These are phyloP conservation scores for Echria macrotheca DNA, from an alignment of 495 filamentous ascomycete genomes.

Conservation along the genomic window DNA sequence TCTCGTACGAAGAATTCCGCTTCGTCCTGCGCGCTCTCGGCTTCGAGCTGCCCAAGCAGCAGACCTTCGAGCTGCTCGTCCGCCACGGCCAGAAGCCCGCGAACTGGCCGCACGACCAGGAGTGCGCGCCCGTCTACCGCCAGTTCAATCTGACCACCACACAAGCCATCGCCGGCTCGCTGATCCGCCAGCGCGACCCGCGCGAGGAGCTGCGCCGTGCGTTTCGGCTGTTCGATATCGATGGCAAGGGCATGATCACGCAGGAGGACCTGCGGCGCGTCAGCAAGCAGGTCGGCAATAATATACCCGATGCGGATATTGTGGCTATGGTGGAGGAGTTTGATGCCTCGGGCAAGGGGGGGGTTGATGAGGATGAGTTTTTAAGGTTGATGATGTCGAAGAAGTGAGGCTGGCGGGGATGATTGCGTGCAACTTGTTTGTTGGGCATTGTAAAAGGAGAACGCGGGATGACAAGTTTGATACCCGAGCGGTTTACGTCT, in stretches of 20 bases:
- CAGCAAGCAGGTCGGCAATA: conserved; percentile 85
- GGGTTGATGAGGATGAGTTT: conserved; percentile 87
- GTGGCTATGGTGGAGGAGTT: conserved; percentile 98
- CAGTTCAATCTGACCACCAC: conserved; percentile 45
- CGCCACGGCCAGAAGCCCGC: conserved; percentile 30
- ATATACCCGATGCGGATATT: conserved; percentile 86
- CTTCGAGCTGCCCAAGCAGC: conserved; percentile 54
- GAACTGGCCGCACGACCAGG: conserved; percentile 32
- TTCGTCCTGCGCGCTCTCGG: conserved; percentile 95
- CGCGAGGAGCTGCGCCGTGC: conserved; percentile 86
- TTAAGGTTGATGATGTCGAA: conserved; percentile 45
- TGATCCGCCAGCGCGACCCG: conserved; percentile 77
- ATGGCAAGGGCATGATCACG: conserved; percentile 75
- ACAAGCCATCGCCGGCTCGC: conserved; percentile 70
- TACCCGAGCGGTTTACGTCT: too few species aligned
- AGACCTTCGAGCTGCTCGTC: conserved; percentile 33
- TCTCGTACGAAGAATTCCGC: conserved; percentile 97
- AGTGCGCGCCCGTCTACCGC: conserved; percentile 32
- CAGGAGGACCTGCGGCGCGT: conserved; percentile 81
- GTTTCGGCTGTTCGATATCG: conserved; percentile 78
- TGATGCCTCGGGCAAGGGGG: conserved; percentile 87
- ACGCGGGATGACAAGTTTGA: background rate
- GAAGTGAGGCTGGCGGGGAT: conserved; percentile 13
- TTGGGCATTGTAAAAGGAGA: background rate
- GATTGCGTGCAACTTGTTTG: background rate